These are phyloP conservation scores for Rhizophagus prolifer DNA, from an alignment of 192 early-diverging fungal genomes.

Conservation along the genomic window DNA sequence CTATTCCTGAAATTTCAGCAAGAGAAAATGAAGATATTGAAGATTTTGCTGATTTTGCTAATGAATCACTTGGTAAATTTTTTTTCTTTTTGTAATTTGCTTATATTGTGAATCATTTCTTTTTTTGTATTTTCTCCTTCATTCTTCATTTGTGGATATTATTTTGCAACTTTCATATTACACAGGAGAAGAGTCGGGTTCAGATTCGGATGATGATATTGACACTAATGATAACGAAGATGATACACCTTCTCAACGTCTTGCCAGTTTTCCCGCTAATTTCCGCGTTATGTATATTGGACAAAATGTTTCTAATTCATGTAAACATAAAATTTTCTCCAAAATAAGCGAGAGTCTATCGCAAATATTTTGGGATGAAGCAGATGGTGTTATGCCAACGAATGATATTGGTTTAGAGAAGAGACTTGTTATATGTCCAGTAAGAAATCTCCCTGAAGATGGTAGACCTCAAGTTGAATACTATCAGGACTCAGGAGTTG, in stretches of 20 bases:
- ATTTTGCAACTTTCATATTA: background rate
- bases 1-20: background rate
- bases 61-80: background rate
- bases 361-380: constrained; percentile 26
- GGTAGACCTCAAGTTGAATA: background rate
- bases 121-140: background rate
- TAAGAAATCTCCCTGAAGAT: background rate
- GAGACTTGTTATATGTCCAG: background rate
- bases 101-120: background rate
- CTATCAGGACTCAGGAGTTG: constrained; percentile 5
- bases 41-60: background rate
- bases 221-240: background rate
- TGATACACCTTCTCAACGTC: constrained; percentile 7
- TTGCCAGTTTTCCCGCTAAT: background rate
- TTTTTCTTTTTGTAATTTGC: background rate
- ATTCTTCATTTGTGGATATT: background rate
- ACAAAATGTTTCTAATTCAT: background rate
- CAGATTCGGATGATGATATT: background rate
- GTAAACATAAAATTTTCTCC: background rate
- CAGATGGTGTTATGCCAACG: background rate
- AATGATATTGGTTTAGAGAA: constrained; percentile 12
- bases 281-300: constrained; percentile 25
- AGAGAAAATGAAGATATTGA: background rate
- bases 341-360: constrained; percentile 10
- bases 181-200: background rate